A percentile compares a stretch with the other conserved stretches of the same genome.
Evolutionary conservation across 2,329 filamentous ascomycete genomes (phyloP).

Genomic region (Podosphaera xanthii): DNA sequence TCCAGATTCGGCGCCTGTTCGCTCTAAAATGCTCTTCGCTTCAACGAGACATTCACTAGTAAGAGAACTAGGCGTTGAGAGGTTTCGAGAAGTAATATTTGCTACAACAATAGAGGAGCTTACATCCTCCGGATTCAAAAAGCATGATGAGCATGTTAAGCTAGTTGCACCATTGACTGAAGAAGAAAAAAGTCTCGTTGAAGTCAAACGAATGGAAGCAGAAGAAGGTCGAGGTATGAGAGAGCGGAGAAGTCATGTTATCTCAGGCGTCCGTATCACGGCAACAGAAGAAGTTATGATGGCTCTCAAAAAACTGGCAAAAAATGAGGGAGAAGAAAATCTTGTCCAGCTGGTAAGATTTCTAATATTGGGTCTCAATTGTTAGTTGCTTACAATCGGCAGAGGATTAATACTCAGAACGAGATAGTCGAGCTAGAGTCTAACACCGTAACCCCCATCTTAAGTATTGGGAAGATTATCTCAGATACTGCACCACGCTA

Average conservation of each 20-base stretch:
- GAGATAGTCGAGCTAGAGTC: slow-evolving; percentile 47
- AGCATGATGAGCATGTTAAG: slow-evolving; percentile 44
- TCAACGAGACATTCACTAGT: slow-evolving; percentile 52
- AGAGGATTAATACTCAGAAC: slow-evolving; percentile 50
- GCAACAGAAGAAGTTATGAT: slow-evolving; percentile 38
- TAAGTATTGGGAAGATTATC: slow-evolving; percentile 35
- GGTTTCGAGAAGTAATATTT: slow-evolving; percentile 58
- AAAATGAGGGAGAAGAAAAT: slow-evolving; percentile 22
- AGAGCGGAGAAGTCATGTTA: slow-evolving; percentile 27
- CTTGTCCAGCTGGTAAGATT: slow-evolving; percentile 42
- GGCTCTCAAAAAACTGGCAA: slow-evolving; percentile 35
- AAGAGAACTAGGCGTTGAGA: slow-evolving; percentile 54
- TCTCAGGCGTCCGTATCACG: slow-evolving; percentile 22
- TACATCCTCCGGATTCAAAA: slow-evolving; percentile 43
- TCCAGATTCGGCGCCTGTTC: slow-evolving; percentile 54
- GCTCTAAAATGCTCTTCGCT: slow-evolving; percentile 73
- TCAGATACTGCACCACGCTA: slow-evolving; percentile 49
- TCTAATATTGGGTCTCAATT: too few species aligned
- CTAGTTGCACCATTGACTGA: slow-evolving; percentile 52
- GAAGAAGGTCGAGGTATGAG: slow-evolving; percentile 47
- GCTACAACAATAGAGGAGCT: slow-evolving; percentile 48
- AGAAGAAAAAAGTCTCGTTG: slow-evolving; percentile 48
- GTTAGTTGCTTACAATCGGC: background rate
- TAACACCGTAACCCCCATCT: slow-evolving; percentile 27
- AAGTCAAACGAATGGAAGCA: slow-evolving; percentile 53